phyloP scores from a whole-genome alignment of 768 basidiomycete species.

The Arthromyces matolae region DNA sequence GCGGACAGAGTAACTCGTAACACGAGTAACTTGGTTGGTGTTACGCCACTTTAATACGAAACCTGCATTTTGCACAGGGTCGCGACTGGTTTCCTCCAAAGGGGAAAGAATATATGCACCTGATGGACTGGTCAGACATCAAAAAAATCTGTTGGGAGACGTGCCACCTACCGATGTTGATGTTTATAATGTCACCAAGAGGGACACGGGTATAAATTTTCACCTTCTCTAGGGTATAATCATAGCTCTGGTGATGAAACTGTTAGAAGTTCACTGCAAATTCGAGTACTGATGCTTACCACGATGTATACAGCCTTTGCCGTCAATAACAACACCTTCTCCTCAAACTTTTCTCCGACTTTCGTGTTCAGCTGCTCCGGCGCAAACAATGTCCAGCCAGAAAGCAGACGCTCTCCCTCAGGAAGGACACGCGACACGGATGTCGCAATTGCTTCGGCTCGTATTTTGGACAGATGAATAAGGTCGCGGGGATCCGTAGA shows the following conservation, averaged over 20 bases:
- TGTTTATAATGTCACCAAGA: slow-evolving; percentile 68
- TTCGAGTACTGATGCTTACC: slow-evolving; percentile 40
- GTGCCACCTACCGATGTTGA: slow-evolving; percentile 77
- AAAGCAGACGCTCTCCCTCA: slow-evolving; percentile 73
- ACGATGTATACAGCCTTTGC: slow-evolving; percentile 70
- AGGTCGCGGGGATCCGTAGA: slow-evolving; percentile 92
- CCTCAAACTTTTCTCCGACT: slow-evolving; percentile 81
- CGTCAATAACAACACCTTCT: slow-evolving; percentile 79
- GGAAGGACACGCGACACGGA: slow-evolving; percentile 71
- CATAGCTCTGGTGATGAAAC: slow-evolving; percentile 64
- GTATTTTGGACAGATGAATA: slow-evolving; percentile 82
- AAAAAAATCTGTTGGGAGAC: no score
- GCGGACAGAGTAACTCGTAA: slow-evolving; percentile 81
- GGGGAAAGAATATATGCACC: slow-evolving; percentile 96
- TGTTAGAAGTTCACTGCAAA: background rate
- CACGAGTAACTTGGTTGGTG: slow-evolving; percentile 66
- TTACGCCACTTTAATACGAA: slow-evolving; percentile 80
- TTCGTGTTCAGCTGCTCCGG: slow-evolving; percentile 74
- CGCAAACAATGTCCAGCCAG: slow-evolving; percentile 90
- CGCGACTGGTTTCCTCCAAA: slow-evolving; percentile 87
- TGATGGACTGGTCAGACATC: no score
- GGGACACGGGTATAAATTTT: slow-evolving; percentile 88
- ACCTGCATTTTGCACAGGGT: slow-evolving; percentile 84
- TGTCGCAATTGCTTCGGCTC: slow-evolving; percentile 90
- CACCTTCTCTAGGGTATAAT: slow-evolving; percentile 91